Base-by-base conservation (phyloP, 106 monocot species). In the Dendrobium huoshanense region DNA sequence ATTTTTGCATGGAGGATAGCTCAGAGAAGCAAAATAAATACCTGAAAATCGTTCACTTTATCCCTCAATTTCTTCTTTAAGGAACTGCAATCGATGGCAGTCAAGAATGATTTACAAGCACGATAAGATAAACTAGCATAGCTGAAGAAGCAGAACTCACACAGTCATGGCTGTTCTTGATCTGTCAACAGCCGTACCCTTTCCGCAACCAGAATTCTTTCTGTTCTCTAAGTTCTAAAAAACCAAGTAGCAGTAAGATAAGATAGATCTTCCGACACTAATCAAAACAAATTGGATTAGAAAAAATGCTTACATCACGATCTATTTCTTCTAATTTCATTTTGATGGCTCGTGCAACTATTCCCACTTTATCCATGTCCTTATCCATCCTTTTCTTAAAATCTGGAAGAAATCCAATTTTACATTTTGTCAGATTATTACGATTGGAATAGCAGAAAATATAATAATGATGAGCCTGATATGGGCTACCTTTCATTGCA, bases 91-190 rank as follows among this genome's bases (percentile, higher is more conserved):
- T 55, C 67, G 11, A 51, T 51, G 49, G 20, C 33, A 64, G n/a
- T 8, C 6, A 22, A 41, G 20, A 43, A 4, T 29, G 27, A 13
- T 61, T 61, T 61, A 61, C 15, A 70, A 33, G 37, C 11, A 31
- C 2, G 10, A 70, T 13, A 33, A 70, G 13, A 33, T 5, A 37
- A 33, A 3, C 70, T 37, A 70, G 11, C 29, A 70, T 37, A 37
- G 33, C 70, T 70, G 2, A 70, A 42, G 33, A 42, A 44, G 51
- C 20, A 74, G 22, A 43, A 48, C 83, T 82, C 44, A 89, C 92
- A 78, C 82, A 15, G 92, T 89, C 89, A 92, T 85, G 22, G 85
- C 83, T 72, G 80, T 87, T 81, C 92, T 89, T 41, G 92, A 92
- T 47, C 92, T 81, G 75, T 92, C 87, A 6, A 92, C 85, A 20